Evolutionary conservation across 805 yeast genomes (phyloP), one percentile per base, ranked within the genome.

Genomic region (Wickerhamiella dianesei): DNA sequence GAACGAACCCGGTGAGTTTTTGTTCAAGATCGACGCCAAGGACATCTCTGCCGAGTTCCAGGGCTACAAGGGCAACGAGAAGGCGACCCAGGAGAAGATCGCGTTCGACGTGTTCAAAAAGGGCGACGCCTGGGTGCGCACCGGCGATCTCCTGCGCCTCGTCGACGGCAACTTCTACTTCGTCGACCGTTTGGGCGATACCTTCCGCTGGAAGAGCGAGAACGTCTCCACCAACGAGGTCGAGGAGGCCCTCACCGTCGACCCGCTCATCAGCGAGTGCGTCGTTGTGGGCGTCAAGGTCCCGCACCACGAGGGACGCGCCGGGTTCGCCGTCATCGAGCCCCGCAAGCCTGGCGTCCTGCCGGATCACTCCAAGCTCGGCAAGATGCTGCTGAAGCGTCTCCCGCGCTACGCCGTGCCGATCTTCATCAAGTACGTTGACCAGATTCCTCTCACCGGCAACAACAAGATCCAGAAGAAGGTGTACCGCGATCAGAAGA

Each of bases 161-260:
- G 95, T 86, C 62, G 69, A 69, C 22, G 73, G 79, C 53, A 82
- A 85, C 0, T 72, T 82, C 61, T 85, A 81, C 64, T 88, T 88
- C 63, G 85, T 87, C 41, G 97, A 88, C 68, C 71, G 97, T 59
- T 66, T 89, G 58, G 97, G 97, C 39, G 97, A 88, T 60, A 89
- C 96, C 0, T 88, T 83, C 68, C 73, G 97, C 56, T 88, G 97
- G 97, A 89, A 86, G 66, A 82, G 94, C 2, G 97, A 88, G 66
- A 88, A 88, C 62, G 96, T 89, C 9, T 79, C 92, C 16, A 87
- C 96, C 13, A 80, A 88, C 32, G 96, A 88, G 66, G 96, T 88
- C 37, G 96, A 89, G 60, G 82, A 80, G 59, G 71, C 74, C 64
- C 60, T 67, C 44, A 61, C 67, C 22, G 66, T 62, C 20, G 51